Conservation (phyloP, 192 early-diverging fungal genomes). For the Entophlyctis helioformis region DNA sequence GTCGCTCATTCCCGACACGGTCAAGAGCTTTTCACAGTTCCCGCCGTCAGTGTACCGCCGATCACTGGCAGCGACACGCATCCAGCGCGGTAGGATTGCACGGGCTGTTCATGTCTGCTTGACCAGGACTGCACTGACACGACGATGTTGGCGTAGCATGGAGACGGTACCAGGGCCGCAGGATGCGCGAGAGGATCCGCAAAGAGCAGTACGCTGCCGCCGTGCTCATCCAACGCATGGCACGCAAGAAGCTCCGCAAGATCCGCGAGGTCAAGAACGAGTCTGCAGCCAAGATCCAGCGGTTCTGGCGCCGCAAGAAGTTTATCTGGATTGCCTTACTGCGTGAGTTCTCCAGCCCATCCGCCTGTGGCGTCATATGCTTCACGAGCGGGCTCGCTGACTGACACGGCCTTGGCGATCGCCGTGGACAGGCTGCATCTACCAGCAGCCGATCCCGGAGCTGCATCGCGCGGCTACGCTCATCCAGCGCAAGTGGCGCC, state of each 20-base stretch:
- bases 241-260: conserved; percentile 28
- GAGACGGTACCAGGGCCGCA: conserved; percentile 26
- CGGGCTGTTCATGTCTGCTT: too few relatives aligned
- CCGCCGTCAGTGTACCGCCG: conserved; percentile 42
- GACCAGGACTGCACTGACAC: too few relatives aligned
- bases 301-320: conserved; percentile 32
- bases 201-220: conserved; percentile 37
- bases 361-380: not conserved
- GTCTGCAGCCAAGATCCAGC: conserved; percentile 36
- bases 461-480: conserved; percentile 32
- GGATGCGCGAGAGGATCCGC: conserved; percentile 21
- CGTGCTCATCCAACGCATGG: conserved; percentile 37
- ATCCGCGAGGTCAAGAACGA: conserved; percentile 34
- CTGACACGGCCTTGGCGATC: too few relatives aligned
- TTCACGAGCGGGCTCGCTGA: too few relatives aligned
- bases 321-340: conserved; percentile 42
- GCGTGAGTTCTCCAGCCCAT: conserved; percentile 10
- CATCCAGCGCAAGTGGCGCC: conserved; percentile 39
- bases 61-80: conserved; percentile 35
- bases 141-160: conserved; percentile 24
- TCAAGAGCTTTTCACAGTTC: conserved; percentile 43
- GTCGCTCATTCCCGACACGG: conserved; percentile 12
- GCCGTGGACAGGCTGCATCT: conserved; percentile 33
- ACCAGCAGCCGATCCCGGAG: conserved; percentile 36
- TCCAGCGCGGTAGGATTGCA: conserved; percentile 29